Evolutionary conservation across 176 grass and related monocot species (phyloP), one percentile per base, ranked within the genome.

Genomic region (Zea luxurians): DNA sequence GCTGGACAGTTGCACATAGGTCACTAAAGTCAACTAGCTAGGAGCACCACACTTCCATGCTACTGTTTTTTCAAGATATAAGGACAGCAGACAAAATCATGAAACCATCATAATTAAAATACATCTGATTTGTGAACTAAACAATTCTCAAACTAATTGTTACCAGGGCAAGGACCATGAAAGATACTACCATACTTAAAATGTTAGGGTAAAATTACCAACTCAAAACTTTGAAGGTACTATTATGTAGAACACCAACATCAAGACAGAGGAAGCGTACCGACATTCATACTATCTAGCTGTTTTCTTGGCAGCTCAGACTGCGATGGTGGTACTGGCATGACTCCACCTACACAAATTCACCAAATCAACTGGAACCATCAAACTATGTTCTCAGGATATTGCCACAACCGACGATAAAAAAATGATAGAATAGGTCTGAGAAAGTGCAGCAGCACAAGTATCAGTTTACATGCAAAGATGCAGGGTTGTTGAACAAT

Each of bases 291-390:
- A 52, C 13, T 55, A 63, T 58, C 38, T 0, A 75, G 27, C 0
- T 84, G 70, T 10, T 70, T 63, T 16, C 37, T 79, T 1, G 13
- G 55, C 48, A 70, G 63, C 13, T 76, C 40, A 2, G 34, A 49
- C 6, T 57, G 17, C 1, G 81, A 70, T 0, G 12, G 70, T 0
- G 70, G 76, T 18, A 84, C 76, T 7, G 64, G 70, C 86, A 84
- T 80, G 55, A 88, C 70, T 13, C 86, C 86, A 76, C 86, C 86
- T 84, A 65, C 47, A 80, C 5, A 8, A 80, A 8, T 58, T 79
- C 37, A 78, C n/a, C 37, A 44, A 81, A 57, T 20, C 38, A 49
- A 82, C 9, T 61, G 42, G 15, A 67, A 61, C 2, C 37, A 27
- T 37, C 17, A 9, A n/a, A 49, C 7, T 55, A 64, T 38, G 76